These are phyloP conservation scores for Guillardia theta DNA, from an alignment of 78 protist species.

Conservation along the genomic window DNA sequence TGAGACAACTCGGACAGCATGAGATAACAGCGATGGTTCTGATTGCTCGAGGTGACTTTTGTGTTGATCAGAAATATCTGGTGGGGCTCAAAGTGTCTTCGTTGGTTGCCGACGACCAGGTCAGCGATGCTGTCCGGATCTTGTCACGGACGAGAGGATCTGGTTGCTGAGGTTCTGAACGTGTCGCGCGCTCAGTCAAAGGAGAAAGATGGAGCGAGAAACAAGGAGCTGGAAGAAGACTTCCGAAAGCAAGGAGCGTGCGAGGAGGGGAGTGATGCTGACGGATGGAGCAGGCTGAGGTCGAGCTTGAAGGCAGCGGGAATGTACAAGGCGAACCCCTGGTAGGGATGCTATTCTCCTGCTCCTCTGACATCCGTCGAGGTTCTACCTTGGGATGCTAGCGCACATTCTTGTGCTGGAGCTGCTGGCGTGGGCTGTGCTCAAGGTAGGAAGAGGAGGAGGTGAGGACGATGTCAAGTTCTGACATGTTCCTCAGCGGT, in stretches of 20 bases:
- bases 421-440: slow-evolving; percentile 5
- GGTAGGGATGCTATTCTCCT: neutral
- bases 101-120: neutral
- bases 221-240: neutral
- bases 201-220: neutral
- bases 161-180: too few relatives aligned
- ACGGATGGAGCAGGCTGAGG: too few relatives aligned
- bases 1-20: too few relatives aligned
- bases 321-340: neutral
- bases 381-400: neutral
- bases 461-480: too few relatives aligned
- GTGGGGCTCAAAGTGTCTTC: neutral
- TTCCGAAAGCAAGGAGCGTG: too few relatives aligned
- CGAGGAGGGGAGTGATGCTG: too few relatives aligned
- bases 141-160: too few relatives aligned
- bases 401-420: neutral
- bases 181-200: neutral
- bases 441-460: too few relatives aligned
- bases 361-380: neutral
- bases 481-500: too few relatives aligned
- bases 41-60: too few relatives aligned
- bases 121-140: neutral
- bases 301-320: neutral
- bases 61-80: neutral
- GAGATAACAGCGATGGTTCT: too few relatives aligned